Evolutionary conservation across 805 yeast species (phyloP), one percentile per base, ranked within the genome.

Genomic region (Pichia eremophila): DNA sequence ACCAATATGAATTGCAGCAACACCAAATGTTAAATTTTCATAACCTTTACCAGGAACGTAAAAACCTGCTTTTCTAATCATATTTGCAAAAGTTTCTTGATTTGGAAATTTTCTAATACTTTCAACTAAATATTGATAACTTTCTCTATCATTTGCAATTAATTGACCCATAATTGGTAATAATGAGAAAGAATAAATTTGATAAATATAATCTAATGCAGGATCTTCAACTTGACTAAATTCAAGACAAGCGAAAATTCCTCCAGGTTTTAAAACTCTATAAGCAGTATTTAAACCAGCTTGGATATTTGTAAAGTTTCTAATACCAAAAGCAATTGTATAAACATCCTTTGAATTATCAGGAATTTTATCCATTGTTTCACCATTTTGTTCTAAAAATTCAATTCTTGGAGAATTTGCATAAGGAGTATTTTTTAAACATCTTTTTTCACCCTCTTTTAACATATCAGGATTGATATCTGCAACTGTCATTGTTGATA

Each of bases 401-500:
- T 72, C 69, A 41, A 93, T 83, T 56, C 99, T 74, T 53, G 79
- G 75, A 48, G 83, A 83, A 52, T 79, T 77, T 45, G 77, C 81
- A 70, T 84, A 83, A 46, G 72, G 72, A 35, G 81, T 71, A n/a
- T n/a, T n/a, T 11, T 56, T 44, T 54, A 75, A 62, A 48, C 81
- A 82, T 62, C 99, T 77, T 58, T 79, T 75, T 57, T 83, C 83
- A 49, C 99, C 99, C 70, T 93, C 99, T 41, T 74, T 78, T 58
- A 93, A 75, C 99, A 93, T 93, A 63, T 93, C 97, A 5, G 95
- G 81, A 63, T 93, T 93, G 67, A 93, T 93, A 66, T 93, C 99
- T 5, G 88, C 95, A 43, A 93, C 79, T 9, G 90, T 87, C 93
- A 93, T 93, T 27, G 81, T 79, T 34, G 88, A 79, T 51, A 73